phyloP scores from a whole-genome alignment of 441 rosid species.

The Manihot esculenta region DNA sequence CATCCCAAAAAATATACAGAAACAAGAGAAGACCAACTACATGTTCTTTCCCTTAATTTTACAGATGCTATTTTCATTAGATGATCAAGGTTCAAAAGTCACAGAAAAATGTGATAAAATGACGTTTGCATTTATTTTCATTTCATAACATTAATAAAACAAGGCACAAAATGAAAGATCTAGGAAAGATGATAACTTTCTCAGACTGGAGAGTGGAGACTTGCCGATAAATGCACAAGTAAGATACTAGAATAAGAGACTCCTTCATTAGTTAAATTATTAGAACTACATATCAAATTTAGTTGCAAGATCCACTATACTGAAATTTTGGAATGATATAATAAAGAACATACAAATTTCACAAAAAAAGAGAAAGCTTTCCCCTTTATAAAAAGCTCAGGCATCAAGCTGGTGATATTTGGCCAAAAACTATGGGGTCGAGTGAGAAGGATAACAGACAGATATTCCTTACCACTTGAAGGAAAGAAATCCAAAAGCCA shows the following conservation, averaged over 20 bases:
- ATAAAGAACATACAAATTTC: too few relatives aligned
- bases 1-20: too few relatives aligned
- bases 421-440: too few relatives aligned
- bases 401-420: too few relatives aligned
- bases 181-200: not conserved
- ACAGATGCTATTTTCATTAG: not conserved
- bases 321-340: not conserved
- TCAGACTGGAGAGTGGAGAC: not conserved
- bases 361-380: not conserved
- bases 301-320: not conserved
- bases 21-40: too few relatives aligned
- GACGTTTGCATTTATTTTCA: not conserved
- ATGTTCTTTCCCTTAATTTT: not conserved
- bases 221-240: not conserved
- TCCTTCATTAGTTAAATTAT: not conserved
- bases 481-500: conserved; percentile 95
- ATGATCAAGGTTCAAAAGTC: not conserved
- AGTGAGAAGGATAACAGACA: not conserved
- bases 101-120: not conserved
- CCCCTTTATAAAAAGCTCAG: too few relatives aligned
- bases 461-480: conserved; percentile 60
- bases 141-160: not conserved
- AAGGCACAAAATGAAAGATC: not conserved
- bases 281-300: not conserved
- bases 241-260: not conserved